A percentile compares a stretch with the other conserved stretches of the same genome.
These are phyloP conservation scores for Trypanosomatidae sp. DNA, from an alignment of 208 protist genomes.

Conservation along the genomic window DNA sequence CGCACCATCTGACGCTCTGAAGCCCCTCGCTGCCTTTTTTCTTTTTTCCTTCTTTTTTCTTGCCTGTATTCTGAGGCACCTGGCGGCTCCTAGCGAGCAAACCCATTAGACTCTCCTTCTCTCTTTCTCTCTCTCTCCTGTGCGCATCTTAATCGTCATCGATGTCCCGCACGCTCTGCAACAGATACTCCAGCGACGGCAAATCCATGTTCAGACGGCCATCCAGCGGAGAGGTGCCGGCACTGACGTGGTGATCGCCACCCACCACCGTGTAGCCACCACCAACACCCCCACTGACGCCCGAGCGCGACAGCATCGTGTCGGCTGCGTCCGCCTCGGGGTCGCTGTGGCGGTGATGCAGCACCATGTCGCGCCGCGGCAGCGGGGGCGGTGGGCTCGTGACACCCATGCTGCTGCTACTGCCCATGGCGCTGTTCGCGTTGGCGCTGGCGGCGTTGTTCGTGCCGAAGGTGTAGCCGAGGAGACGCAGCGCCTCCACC, in stretches of 20 bases:
- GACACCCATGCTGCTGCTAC: background rate
- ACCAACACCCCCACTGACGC: background rate
- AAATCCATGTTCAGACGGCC: conserved; percentile 28
- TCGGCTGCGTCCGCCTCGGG: no score
- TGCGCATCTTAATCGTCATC: no score
- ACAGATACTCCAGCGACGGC: conserved; percentile 45
- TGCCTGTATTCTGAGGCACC: no score
- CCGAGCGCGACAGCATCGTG: background rate
- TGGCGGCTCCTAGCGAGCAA: no score
- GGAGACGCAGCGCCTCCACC: conserved; percentile 30
- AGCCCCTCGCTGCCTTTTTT: no score
- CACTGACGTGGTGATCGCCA: conserved; percentile 6
- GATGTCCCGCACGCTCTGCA: conserved; percentile 69
- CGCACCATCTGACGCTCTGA: no score
- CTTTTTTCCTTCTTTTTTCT: no score
- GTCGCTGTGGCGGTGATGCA: background rate
- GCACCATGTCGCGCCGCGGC: conserved; percentile 2
- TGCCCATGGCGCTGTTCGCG: background rate
- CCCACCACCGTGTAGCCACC: conserved; percentile 26
- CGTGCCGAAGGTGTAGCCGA: conserved; percentile 12
- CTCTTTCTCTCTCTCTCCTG: no score
- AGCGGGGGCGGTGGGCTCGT: background rate
- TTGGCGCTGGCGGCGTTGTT: background rate
- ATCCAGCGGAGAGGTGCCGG: conserved; percentile 14
- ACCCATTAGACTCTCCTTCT: no score